Percentiles rank a stretch among this genome's conserved stretches.
Evolutionary conservation across 257 asterid genomes (phyloP).

Genomic region (Solanum peruvianum): DNA sequence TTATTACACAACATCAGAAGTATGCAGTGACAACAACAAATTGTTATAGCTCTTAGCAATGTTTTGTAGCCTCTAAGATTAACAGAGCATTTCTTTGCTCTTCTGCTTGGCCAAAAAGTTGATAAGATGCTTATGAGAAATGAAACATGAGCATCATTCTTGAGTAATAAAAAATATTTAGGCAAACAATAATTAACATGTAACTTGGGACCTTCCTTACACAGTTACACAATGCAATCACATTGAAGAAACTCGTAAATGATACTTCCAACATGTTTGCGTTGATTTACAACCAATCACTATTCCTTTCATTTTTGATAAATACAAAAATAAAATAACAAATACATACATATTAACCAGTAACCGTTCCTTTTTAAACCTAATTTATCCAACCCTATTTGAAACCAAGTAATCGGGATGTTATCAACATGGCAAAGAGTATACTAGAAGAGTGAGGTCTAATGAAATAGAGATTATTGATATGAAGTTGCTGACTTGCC

Average conservation of each 20-base stretch:
- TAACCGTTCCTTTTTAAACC: not conserved
- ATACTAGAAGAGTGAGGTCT: not conserved
- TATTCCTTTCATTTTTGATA: not conserved
- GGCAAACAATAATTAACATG: not conserved
- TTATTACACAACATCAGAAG: not conserved
- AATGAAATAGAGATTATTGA: not conserved
- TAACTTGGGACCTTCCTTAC: not conserved
- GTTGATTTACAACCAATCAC: not conserved
- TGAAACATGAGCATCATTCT: not conserved
- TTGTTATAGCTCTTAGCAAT: not conserved
- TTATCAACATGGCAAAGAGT: not conserved
- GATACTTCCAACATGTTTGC: not conserved
- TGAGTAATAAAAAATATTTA: not conserved
- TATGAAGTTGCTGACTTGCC: not conserved
- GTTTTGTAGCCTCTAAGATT: not conserved
- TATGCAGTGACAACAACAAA: not conserved
- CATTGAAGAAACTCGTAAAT: not conserved
- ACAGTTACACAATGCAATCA: not conserved
- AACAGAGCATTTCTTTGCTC: not conserved
- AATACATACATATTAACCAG: not conserved
- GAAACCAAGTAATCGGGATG: not conserved
- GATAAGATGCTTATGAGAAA: not conserved
- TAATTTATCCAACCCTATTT: not conserved
- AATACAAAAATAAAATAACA: not conserved
- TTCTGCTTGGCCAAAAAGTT: not conserved